phyloP scores from a whole-genome alignment of 371 early-diverging fungal genomes.

The Syncephalastrum monosporum region DNA sequence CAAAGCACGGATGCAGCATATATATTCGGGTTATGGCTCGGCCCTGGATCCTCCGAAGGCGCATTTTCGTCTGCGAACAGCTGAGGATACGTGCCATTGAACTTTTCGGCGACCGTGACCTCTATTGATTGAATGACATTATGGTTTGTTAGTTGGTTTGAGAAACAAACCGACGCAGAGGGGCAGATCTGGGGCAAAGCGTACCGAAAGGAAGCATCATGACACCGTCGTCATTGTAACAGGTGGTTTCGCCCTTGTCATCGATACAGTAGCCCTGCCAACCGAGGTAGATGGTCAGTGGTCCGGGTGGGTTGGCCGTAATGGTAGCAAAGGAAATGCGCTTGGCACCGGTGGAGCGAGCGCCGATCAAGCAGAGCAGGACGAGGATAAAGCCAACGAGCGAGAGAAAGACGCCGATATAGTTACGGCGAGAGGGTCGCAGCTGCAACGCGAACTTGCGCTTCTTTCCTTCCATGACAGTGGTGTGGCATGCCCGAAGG shows the following conservation, averaged over 20 bases:
- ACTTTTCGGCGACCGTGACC: slow-evolving; percentile 19
- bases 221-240: slow-evolving; percentile 26
- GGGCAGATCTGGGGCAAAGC: neutral
- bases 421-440: slow-evolving; percentile 23
- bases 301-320: slow-evolving; percentile 16
- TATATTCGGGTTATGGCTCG: slow-evolving; percentile 43
- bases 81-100: slow-evolving; percentile 35
- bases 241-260: slow-evolving; percentile 9
- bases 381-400: slow-evolving; percentile 35
- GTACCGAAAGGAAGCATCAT: slow-evolving; percentile 47
- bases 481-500: too few relatives aligned
- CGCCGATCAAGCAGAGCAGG: slow-evolving; percentile 35
- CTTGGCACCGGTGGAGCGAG: slow-evolving; percentile 16
- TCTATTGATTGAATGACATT: slow-evolving; percentile 13
- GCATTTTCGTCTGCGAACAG: slow-evolving; percentile 31
- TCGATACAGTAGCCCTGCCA: slow-evolving; percentile 43
- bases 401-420: slow-evolving; percentile 29
- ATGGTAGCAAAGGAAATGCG: slow-evolving; percentile 38
- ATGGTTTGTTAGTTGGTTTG: neutral
- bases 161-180: slow-evolving; percentile 2
- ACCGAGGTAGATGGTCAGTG: slow-evolving; percentile 28
- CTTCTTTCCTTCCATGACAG: slow-evolving; percentile 12
- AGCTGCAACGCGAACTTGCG: slow-evolving; percentile 15
- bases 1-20: slow-evolving; percentile 37
- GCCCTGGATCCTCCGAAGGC: slow-evolving; percentile 33